These are phyloP conservation scores for Flammula alnicola DNA, from an alignment of 1,284 basidiomycete genomes.

Conservation along the genomic window DNA sequence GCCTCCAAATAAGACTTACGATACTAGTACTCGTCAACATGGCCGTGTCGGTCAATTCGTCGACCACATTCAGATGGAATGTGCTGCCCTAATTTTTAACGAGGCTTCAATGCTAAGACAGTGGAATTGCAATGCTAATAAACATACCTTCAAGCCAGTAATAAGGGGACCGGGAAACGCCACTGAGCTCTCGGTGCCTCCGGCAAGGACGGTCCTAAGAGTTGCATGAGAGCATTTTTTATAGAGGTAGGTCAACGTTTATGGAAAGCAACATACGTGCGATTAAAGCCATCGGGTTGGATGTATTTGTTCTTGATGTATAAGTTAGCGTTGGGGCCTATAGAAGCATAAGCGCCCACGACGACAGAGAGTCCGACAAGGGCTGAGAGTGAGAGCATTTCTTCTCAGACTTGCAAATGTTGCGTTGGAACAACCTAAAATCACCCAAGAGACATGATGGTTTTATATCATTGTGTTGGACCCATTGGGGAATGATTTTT, in stretches of 20 bases:
- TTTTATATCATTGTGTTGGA: background rate
- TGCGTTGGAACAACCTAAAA: background rate
- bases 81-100: constrained; percentile 27
- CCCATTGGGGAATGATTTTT: background rate
- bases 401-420: background rate
- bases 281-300: constrained; percentile 27
- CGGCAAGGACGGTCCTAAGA: constrained; percentile 26
- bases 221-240: background rate
- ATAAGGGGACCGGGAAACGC: constrained; percentile 30
- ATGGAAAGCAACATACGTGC: constrained; percentile 21
- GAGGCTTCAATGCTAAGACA: background rate
- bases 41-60: constrained; percentile 26
- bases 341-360: constrained; percentile 17
- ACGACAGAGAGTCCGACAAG: constrained; percentile 13
- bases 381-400: constrained; percentile 11
- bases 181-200: constrained; percentile 10
- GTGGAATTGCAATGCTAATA: background rate
- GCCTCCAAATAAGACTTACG: constrained; percentile 17
- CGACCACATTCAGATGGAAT: constrained; percentile 32
- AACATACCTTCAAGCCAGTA: constrained; percentile 24
- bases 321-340: constrained; percentile 25
- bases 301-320: constrained; percentile 25
- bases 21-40: constrained; percentile 34
- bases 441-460: background rate
- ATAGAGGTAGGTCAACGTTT: background rate